Evolutionary conservation across 805 yeast genomes (phyloP).

Genomic region (Nakazawaea ambrosiae): DNA sequence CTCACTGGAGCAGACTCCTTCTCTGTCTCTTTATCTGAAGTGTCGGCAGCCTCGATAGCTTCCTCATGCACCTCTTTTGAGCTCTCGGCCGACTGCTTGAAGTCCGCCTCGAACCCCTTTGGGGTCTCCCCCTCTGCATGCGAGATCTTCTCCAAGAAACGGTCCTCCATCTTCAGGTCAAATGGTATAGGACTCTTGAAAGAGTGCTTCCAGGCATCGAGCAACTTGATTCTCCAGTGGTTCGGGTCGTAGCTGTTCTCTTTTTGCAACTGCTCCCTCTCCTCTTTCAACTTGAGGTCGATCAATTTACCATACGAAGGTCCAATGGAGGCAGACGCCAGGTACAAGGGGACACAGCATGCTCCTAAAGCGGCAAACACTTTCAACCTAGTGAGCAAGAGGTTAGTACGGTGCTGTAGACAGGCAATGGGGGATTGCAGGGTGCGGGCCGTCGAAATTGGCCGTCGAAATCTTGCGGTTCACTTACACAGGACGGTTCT

Average conservation of each 20-base stretch:
- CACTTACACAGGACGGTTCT: slow-evolving; percentile 10
- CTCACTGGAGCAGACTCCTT: slow-evolving; percentile 1
- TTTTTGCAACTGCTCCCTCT: slow-evolving; percentile 2
- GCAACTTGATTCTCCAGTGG: slow-evolving; percentile 4
- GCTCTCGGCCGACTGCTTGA: neutral
- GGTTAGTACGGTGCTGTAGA: too few relatives aligned
- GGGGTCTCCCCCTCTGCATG: slow-evolving; percentile 2
- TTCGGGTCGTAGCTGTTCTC: slow-evolving; percentile 5
- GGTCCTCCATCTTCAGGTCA: neutral
- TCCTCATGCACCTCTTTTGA: slow-evolving; percentile 1
- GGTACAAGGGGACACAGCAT: slow-evolving; percentile 3
- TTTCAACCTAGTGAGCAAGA: slow-evolving; percentile 4
- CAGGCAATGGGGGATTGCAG: too few relatives aligned
- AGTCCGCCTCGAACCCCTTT: slow-evolving; percentile 2
- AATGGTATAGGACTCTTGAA: neutral
- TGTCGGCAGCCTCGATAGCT: neutral
- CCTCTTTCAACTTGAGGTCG: slow-evolving; percentile 9
- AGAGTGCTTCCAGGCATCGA: slow-evolving; percentile 1
- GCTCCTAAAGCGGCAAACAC: slow-evolving; percentile 5
- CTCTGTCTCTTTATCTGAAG: slow-evolving; percentile 1
- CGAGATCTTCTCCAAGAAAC: slow-evolving; percentile 3
- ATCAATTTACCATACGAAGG: slow-evolving; percentile 9
- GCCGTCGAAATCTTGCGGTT: neutral
- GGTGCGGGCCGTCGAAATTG: too few relatives aligned
- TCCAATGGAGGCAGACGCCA: slow-evolving; percentile 1